These are phyloP conservation scores for Galeopsis tetrahit DNA, from an alignment of 257 asterid species.

Conservation along the genomic window DNA sequence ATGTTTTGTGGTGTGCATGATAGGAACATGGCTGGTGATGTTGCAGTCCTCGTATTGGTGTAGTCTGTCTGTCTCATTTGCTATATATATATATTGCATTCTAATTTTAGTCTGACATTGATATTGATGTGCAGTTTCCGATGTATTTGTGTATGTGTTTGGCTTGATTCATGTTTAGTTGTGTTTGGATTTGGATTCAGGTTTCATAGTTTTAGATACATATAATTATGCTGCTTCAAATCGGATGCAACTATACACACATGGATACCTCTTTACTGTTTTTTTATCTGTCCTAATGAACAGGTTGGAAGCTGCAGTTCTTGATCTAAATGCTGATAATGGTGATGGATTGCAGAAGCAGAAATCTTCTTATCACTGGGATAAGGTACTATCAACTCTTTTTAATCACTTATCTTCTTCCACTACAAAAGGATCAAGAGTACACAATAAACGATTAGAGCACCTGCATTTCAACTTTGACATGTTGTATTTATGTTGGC, in stretches of 20 bases:
- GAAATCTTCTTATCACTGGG: constrained; percentile 89
- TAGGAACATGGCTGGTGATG: neutral
- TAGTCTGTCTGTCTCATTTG: constrained; percentile 3
- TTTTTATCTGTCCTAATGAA: constrained; percentile 25
- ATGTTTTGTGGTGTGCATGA: neutral
- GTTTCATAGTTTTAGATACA: too few species aligned
- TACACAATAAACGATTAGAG: neutral
- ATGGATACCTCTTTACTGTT: too few species aligned
- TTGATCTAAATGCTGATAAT: constrained; percentile 91
- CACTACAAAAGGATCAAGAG: neutral
- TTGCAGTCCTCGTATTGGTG: constrained; percentile 6
- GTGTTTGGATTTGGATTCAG: too few species aligned
- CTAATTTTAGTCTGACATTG: constrained; percentile 3
- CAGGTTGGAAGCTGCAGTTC: constrained; percentile 92
- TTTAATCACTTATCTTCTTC: neutral
- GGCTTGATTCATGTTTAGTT: too few species aligned
- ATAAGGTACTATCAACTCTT: constrained; percentile 61
- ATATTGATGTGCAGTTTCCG: too few species aligned
- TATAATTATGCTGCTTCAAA: too few species aligned
- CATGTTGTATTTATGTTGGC: constrained; percentile 24
- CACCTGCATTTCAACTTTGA: constrained; percentile 23
- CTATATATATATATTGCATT: constrained; percentile 7
- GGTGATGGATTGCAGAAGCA: constrained; percentile 70
- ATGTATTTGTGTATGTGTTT: too few species aligned
- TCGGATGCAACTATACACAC: too few species aligned